Percentiles rank a stretch among this genome's conserved stretches.
phyloP scores from a whole-genome alignment of 768 basidiomycete genomes.

The Candolleomyces eurysporus region DNA sequence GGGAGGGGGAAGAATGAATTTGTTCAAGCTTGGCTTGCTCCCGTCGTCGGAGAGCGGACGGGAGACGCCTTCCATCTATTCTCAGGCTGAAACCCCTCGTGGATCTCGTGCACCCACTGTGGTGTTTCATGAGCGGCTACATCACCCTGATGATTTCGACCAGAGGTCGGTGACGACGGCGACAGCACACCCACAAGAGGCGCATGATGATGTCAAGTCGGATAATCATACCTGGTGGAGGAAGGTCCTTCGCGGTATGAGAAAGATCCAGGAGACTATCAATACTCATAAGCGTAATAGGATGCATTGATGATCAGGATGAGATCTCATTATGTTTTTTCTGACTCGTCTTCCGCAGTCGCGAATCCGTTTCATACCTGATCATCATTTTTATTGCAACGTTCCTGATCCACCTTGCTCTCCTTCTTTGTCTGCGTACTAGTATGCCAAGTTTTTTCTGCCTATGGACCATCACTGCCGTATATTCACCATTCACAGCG shows the following conservation, averaged over 20 bases:
- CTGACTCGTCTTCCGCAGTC: too few relatives aligned
- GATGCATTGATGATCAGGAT: background rate
- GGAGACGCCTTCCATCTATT: slow-evolving; percentile 37
- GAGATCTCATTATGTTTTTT: too few relatives aligned
- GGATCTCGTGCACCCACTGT: slow-evolving; percentile 21
- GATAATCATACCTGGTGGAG: slow-evolving; percentile 14
- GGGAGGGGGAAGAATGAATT: slow-evolving; percentile 33
- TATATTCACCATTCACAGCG: too few relatives aligned
- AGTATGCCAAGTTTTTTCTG: too few relatives aligned
- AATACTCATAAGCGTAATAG: background rate
- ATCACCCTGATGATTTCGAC: slow-evolving; percentile 5
- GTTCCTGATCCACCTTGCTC: too few relatives aligned
- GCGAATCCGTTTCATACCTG: too few relatives aligned
- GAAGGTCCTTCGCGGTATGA: slow-evolving; percentile 10
- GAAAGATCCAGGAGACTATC: slow-evolving; percentile 8
- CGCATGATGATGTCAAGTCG: background rate
- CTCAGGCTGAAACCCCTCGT: slow-evolving; percentile 27
- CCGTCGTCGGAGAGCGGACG: slow-evolving; percentile 31
- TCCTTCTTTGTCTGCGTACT: too few relatives aligned
- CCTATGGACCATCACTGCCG: too few relatives aligned
- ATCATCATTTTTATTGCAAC: too few relatives aligned
- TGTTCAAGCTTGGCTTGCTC: slow-evolving; percentile 36
- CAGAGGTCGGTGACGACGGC: slow-evolving; percentile 23
- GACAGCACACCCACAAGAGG: slow-evolving; percentile 15
- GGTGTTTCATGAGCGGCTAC: slow-evolving; percentile 1